Percentiles rank a stretch among this genome's conserved stretches.
Evolutionary conservation across 1,139 yeast species (phyloP).

Genomic region (Scheffersomyces cryptocercus): DNA sequence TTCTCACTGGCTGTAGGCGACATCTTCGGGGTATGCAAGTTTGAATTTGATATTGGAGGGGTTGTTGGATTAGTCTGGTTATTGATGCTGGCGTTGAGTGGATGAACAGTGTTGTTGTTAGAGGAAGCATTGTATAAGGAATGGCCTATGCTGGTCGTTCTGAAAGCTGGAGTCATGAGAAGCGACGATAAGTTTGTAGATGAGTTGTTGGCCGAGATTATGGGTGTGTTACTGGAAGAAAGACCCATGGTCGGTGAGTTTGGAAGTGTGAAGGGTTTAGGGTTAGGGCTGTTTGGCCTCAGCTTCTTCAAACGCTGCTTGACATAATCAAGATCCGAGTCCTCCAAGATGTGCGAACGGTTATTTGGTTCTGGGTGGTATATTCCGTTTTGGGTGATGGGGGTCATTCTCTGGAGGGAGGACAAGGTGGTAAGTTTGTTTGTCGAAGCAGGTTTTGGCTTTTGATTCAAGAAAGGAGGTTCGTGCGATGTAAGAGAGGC

Average conservation of each 20-base stretch:
- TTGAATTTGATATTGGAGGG: conserved; percentile 15
- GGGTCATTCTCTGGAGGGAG: conserved; percentile 57
- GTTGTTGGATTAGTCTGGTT: conserved; percentile 7
- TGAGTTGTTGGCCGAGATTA: conserved; percentile 45
- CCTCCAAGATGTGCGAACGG: conserved; percentile 33
- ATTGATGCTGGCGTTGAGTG: background rate
- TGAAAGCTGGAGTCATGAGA: conserved; percentile 29
- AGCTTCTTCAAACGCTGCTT: conserved; percentile 62
- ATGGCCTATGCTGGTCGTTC: conserved; percentile 7
- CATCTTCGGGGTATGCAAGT: conserved; percentile 56
- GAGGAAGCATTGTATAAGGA: conserved; percentile 2
- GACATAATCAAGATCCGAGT: conserved; percentile 48
- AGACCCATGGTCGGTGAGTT: conserved; percentile 59
- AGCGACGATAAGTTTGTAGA: conserved; percentile 44
- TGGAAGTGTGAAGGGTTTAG: conserved; percentile 50
- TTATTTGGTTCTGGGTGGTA: conserved; percentile 13
- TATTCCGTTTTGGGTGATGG: conserved; percentile 31
- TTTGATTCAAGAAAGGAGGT: conserved; percentile 11
- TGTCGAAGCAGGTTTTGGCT: conserved; percentile 6
- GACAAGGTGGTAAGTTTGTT: conserved; percentile 39
- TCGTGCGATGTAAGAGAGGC: conserved; percentile 14
- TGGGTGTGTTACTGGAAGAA: conserved; percentile 44
- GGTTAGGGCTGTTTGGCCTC: conserved; percentile 63
- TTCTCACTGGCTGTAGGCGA: conserved; percentile 34
- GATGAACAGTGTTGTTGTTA: background rate